Base-by-base conservation (phyloP, 306 rosid genomes). In the Lithocarpus polystachyus region DNA sequence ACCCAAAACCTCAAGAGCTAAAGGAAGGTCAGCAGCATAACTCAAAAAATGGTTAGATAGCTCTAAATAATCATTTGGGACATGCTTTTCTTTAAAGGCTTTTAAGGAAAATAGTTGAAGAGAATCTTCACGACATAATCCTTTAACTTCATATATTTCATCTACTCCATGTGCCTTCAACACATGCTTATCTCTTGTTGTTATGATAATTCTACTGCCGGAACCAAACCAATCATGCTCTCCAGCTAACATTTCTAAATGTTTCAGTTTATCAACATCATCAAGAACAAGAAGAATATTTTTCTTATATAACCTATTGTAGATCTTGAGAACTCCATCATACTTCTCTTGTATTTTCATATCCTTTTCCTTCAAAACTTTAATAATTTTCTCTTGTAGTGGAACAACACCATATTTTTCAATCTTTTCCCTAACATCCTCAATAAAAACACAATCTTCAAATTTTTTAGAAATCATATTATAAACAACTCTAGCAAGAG, bases 41-140 rank as follows among this genome's bases (percentile, higher is more conserved):
- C 11, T 37, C 45, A 37, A 37, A 37, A 37, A 37, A 37, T 0
- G 3, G 37, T 0, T 5, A 19, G 8, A 18, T 0, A 37, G n/a
- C 1, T 22, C 0, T 13, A 37, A 7, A 37, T 7, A 37, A 37
- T 37, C 51, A 31, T 68, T 13, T 33, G 22, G 51, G 37, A 5
- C 26, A 19, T 37, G 45, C 45, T 26, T 14, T 6, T 37, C 43
- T 12, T 37, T 68, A 26, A 68, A 68, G 17, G 18, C 29, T 19
- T 33, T 68, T 26, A 0, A 33, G 4, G 26, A 6, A 68, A 68
- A 68, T 26, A 68, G 23, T 11, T 68, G 26, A 8, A 33, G 73
- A 5, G 73, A 8, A 14, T 68, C 73, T 5, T 68, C 6, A 68
- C 0, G 11, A 37, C 0, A 7, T 0, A 37, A 37, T 37, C 10